phyloP scores from a whole-genome alignment of 2,329 filamentous ascomycete species.

The Alternaria angustiovoidea region DNA sequence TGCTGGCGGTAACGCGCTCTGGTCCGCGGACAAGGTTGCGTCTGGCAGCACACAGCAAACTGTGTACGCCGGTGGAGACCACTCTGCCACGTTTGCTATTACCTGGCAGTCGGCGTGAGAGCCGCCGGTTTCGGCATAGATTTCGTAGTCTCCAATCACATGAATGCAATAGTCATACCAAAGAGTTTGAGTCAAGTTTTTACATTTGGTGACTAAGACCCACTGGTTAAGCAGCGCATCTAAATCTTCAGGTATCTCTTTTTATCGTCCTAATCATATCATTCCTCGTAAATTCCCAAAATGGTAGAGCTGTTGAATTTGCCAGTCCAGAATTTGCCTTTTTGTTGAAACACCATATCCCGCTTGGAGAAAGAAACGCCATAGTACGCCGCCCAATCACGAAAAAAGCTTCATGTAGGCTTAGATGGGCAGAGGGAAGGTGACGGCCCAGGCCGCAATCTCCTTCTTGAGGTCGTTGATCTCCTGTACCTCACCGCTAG shows the following conservation, averaged over 20 bases:
- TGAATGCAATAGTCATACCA: not conserved
- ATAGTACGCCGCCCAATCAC: constrained; percentile 21
- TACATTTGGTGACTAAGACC: not conserved
- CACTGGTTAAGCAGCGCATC: constrained; percentile 1
- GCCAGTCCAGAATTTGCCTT: constrained; percentile 22
- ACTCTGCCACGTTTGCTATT: constrained; percentile 46
- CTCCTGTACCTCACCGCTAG: constrained; percentile 77
- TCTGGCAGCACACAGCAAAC: constrained; percentile 54
- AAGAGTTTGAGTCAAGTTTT: not conserved
- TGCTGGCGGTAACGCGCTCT: constrained; percentile 50
- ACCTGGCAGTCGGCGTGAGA: constrained; percentile 45
- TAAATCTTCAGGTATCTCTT: not conserved
- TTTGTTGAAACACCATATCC: constrained; percentile 36
- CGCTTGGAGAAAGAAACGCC: constrained; percentile 21
- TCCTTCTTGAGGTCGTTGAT: constrained; percentile 89
- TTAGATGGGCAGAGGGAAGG: constrained; percentile 89
- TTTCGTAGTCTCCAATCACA: not conserved
- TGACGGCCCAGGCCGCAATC: constrained; percentile 84
- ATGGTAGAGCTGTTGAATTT: constrained; percentile 37
- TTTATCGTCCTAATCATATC: constrained; percentile 7
- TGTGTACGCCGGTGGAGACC: constrained; percentile 52
- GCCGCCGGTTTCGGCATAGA: not conserved
- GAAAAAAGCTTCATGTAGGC: not conserved
- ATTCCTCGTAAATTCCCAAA: constrained; percentile 12
- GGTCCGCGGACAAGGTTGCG: constrained; percentile 55